Evolutionary conservation across 2,329 filamentous ascomycete species (phyloP), one percentile per base, ranked within the genome.

Genomic region (Apiospora kogelbergensis): DNA sequence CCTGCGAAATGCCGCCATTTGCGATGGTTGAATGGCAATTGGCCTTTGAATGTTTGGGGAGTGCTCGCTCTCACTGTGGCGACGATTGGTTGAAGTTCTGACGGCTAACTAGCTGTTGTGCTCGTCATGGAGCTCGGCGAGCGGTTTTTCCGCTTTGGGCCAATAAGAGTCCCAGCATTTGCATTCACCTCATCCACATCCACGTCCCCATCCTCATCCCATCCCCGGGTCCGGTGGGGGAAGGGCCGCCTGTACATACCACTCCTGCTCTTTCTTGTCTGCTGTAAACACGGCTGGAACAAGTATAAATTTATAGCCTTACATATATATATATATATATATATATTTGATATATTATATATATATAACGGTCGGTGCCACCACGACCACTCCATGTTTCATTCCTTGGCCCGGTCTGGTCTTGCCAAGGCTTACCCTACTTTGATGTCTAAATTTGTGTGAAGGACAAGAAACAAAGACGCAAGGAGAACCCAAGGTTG

Each of bases 1-100:
- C 82, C 92, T 90, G 83, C 89, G 89, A 79, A 94, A 84, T 76
- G 89, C 86, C 81, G 91, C 87, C 92, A 94, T 94, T 83, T 76
- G 73, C 75, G 74, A 71, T 75, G 72, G 74, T 73, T 69, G 71
- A 70, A 71, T 73, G 72, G 73, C 76, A 76, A 77, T 78, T 72
- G 76, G 72, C 69, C 69, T 67, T 48, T 67, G 64, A 45, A 4
- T 44, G 45, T 67, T 57, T 65, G 42, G 45, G 33, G 33, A 44
- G 30, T 57, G 53, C 53, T 60, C 63, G 40, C 33, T 44, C 26
- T 44, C 64, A 40, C 67, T 63, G 68, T 69, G 65, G 68, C 68
- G 67, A 65, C 67, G 65, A 60, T 42, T 33, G 33, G 44, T 57
- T 66, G 68, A 68, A 65, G 68, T 70, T 44, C 53, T 40, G 37